Conservation (phyloP, 1,284 basidiomycete species). For the Golubevia sp. region DNA sequence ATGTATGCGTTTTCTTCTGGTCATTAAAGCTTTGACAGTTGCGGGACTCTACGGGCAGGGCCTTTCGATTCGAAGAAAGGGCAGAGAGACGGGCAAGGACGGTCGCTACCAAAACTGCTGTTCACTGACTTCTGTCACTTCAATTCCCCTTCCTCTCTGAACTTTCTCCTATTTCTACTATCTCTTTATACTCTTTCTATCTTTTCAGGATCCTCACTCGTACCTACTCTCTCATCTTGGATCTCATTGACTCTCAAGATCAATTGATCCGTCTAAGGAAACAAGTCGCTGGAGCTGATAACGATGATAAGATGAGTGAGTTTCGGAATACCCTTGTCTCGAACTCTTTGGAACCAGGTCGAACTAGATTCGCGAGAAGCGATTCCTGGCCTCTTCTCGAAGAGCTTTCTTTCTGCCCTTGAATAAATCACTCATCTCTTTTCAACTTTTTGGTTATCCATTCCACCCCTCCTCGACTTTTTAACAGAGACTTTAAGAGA, state of each 20-base stretch:
- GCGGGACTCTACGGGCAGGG: too few species aligned
- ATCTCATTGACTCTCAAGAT: conserved; percentile 87
- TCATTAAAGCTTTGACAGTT: too few species aligned
- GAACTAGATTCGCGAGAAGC: neutral
- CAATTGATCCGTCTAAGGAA: conserved; percentile 81
- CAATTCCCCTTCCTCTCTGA: neutral
- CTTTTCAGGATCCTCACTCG: conserved; percentile 74
- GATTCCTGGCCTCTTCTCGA: neutral
- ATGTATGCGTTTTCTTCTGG: too few species aligned
- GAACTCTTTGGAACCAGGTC: too few species aligned
- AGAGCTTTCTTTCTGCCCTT: neutral
- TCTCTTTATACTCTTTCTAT: neutral
- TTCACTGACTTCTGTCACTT: too few species aligned
- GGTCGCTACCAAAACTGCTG: too few species aligned
- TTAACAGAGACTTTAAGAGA: conserved; percentile 47
- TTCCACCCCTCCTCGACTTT: neutral
- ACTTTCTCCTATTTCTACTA: too few species aligned
- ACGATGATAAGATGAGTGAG: conserved; percentile 34
- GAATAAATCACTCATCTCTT: too few species aligned
- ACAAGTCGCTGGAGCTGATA: conserved; percentile 64
- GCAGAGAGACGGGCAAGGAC: too few species aligned
- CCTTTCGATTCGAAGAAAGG: too few species aligned
- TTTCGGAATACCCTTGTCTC: neutral
- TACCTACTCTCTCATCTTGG: conserved; percentile 86
- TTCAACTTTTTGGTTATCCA: neutral